Evolutionary conservation across 1,284 basidiomycete species (phyloP), one percentile per base, ranked within the genome.

Genomic region (Ceratobasidium sp.): DNA sequence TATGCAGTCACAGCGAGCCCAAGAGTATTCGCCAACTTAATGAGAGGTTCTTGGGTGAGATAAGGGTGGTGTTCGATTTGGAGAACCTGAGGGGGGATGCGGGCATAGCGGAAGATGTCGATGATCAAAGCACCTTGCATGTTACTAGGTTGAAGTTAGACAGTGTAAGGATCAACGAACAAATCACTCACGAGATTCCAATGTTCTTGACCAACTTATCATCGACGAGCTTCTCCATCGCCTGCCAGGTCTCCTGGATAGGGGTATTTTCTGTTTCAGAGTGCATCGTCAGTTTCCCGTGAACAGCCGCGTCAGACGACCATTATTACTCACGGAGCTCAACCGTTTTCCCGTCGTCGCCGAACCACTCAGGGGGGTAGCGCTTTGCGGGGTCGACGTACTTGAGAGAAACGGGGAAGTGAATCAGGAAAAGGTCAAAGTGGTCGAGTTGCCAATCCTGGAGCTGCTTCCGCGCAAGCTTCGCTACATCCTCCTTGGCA

Each of bases 51-150:
- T 81, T 94, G 93, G n/a, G 87, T 85, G 78, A 92, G 84, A 83
- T 91, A 92, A 6, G 93, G 92, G 83, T 94, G 93, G 53, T 91
- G 84, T 82, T 95, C 93, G 64, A 94, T 86, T 75, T 95, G 93
- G 53, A 93, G 87, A 11, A 91, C 91, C 74, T 89, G 87, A 19
- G 92, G 91, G 75, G 87, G 84, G 81, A 90, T 88, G 77, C 89
- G 88, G 65, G 92, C 92, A 79, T 93, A 93, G 76, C 88, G 88
- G 60, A 91, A 82, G 59, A 93, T 84, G 77, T 93, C 92, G 57
- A 89, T 82, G 78, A 93, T 84, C 67, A 92, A 80, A 33, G 87
- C 84, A 14, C 91, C 91, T 77, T 88, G 86, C 80, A 85, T 88
- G 83, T 93, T 93, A 80, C 91, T 92, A 71, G 15, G 57, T 31